Percentiles rank a stretch among this genome's conserved stretches.
These are phyloP conservation scores for Rhynchosporium graminicola DNA, from an alignment of 2,329 filamentous ascomycete species.

Conservation along the genomic window DNA sequence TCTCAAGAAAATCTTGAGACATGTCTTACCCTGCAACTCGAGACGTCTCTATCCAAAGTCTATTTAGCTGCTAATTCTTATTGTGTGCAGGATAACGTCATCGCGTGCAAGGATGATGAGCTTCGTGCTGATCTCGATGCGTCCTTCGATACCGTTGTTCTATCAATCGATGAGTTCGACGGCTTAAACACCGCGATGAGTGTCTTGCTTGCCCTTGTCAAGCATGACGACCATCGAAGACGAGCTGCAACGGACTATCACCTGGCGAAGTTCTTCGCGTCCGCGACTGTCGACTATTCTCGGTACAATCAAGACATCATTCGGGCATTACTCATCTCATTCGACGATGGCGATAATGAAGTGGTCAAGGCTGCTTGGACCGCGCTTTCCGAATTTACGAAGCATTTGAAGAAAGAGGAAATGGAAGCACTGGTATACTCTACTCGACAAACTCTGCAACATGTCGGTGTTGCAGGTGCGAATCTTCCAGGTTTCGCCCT, in stretches of 20 bases:
- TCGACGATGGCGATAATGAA: conserved; percentile 79
- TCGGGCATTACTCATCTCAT: conserved; percentile 84
- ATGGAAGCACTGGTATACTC: conserved; percentile 92
- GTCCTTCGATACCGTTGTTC: conserved; percentile 85
- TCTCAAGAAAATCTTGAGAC: too few relatives aligned
- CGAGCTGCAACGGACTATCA: conserved; percentile 77
- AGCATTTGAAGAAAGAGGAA: conserved; percentile 90
- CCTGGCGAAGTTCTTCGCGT: conserved; percentile 81
- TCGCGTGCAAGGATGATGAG: conserved; percentile 72
- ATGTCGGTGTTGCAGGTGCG: conserved; percentile 83
- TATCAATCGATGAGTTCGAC: conserved; percentile 94
- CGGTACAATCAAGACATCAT: conserved; percentile 96
- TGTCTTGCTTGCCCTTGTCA: conserved; percentile 81
- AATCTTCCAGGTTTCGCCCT: conserved; percentile 86
- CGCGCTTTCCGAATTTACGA: conserved; percentile 83
- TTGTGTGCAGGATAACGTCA: conserved; percentile 66
- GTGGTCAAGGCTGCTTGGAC: conserved; percentile 91
- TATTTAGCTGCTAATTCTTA: too few relatives aligned
- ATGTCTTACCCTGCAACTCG: too few relatives aligned
- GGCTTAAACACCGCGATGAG: conserved; percentile 96
- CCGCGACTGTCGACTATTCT: conserved; percentile 83
- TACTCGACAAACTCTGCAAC: conserved; percentile 81
- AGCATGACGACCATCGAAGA: conserved; percentile 88
- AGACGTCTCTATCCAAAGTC: too few relatives aligned
- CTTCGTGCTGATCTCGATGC: conserved; percentile 72